Evolutionary conservation across 2,329 filamentous ascomycete species (phyloP), one percentile per base, ranked within the genome.

Genomic region (Ophiostoma himal-ulmi): DNA sequence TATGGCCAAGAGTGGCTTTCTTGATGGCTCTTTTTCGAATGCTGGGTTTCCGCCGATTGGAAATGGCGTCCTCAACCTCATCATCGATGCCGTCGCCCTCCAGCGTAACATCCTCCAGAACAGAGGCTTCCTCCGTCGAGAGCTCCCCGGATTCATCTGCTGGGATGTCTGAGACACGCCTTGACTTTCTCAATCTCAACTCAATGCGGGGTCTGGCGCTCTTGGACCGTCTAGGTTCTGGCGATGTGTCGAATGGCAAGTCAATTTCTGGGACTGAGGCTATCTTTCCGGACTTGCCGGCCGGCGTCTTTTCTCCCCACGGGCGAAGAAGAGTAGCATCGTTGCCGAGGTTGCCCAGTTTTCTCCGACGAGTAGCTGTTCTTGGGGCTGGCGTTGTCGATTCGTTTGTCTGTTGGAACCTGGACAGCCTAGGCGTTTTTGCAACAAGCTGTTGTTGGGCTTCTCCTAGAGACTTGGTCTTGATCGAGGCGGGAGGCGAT

Each of bases 121-220:
- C 70, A 5, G 69, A 57, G 5, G 67, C 71, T n/a, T 72, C 71
- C 68, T 74, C 71, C 2, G 70, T 71, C 2, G 73, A 73, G 0
- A 72, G 68, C n/a, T 73, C 73, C 17, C 67, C 68, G 11, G n/a
- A 64, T 14, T 72, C 67, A 41, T 73, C 70, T 8, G 57, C 66
- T 13, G 65, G 68, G 30, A 67, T n/a, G 7, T 72, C 44, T 1
- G 70, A 70, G 1, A 67, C 14, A 5, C 70, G 70, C n/a, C 69
- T 65, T 14, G 73, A 70, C 44, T 34, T 69, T 34, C 72, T 64
- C 6, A 70, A 65, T 37, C 71, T 57, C 5, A 73, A 37, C 34
- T 73, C 70, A 11, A 73, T 54, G 2, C 66, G 71, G 14, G 54
- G 68, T 20, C 48, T 72, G 2, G 44, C 39, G 17, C 60, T 69